phyloP scores from a whole-genome alignment of 2,329 filamentous ascomycete genomes.

The Aspergillus fructus region DNA sequence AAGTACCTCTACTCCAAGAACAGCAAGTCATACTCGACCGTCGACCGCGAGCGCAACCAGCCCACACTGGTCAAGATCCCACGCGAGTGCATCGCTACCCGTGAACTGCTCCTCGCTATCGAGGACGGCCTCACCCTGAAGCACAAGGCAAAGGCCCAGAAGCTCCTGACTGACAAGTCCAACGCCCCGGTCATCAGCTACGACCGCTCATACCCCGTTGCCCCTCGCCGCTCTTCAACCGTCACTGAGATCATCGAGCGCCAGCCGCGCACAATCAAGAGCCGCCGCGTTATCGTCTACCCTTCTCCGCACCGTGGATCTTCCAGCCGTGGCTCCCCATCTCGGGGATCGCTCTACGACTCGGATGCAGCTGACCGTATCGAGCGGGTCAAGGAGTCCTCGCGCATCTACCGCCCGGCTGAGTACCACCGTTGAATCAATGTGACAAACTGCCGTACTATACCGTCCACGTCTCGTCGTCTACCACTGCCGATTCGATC shows the following conservation, averaged over 20 bases:
- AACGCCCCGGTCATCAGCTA: constrained; percentile 27
- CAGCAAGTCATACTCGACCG: constrained; percentile 41
- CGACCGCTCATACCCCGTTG: constrained; percentile 32
- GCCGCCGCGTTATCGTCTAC: constrained; percentile 36
- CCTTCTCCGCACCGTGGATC: constrained; percentile 31
- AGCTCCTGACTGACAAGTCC: constrained; percentile 15
- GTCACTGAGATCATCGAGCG: constrained; percentile 30
- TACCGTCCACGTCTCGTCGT: background rate
- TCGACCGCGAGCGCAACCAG: constrained; percentile 41
- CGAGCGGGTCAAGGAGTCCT: constrained; percentile 32
- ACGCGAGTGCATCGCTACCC: constrained; percentile 32
- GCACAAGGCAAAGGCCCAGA: constrained; percentile 12
- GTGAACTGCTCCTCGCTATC: constrained; percentile 42
- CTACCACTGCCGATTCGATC: background rate
- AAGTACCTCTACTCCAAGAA: constrained; percentile 38
- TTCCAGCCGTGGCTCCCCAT: constrained; percentile 32
- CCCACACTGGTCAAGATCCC: constrained; percentile 45
- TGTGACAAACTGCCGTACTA: background rate
- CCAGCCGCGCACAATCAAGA: constrained; percentile 24
- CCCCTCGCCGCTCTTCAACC: constrained; percentile 25
- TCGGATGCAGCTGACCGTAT: constrained; percentile 34
- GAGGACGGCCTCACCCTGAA: constrained; percentile 40
- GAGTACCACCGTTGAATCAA: constrained; percentile 32
- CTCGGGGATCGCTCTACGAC: constrained; percentile 37
- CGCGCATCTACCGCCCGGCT: constrained; percentile 28